These are phyloP conservation scores for Grigorovia yakushimaensis DNA, from an alignment of 805 yeast species.

Conservation along the genomic window DNA sequence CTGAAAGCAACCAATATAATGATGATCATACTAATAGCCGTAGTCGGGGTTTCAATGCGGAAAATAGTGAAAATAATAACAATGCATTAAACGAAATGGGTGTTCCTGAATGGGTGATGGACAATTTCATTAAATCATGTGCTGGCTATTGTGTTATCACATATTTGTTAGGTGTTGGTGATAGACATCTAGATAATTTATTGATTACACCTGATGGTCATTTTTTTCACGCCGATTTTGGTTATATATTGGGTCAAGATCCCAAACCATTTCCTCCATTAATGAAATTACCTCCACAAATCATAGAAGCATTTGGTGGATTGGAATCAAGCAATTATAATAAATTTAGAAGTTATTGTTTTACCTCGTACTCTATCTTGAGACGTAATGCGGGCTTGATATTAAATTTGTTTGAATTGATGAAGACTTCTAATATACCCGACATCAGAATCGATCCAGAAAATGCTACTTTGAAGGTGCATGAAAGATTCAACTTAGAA, in stretches of 20 bases:
- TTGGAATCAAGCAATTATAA: constrained; percentile 74
- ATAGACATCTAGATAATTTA: constrained; percentile 87
- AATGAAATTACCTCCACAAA: constrained; percentile 94
- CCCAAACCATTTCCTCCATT: constrained; percentile 98
- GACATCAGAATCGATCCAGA: constrained; percentile 77
- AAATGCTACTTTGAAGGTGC: constrained; percentile 81
- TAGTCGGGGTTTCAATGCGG: too few relatives aligned
- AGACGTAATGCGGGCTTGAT: constrained; percentile 85
- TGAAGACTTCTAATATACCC: constrained; percentile 90
- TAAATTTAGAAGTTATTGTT: constrained; percentile 84
- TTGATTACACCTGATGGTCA: constrained; percentile 73
- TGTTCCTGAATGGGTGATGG: constrained; percentile 57
- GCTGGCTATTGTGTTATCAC: constrained; percentile 98
- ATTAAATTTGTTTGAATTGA: constrained; percentile 80
- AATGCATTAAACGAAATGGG: constrained; percentile 30
- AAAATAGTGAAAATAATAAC: constrained; percentile 18
- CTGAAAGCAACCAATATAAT: constrained; percentile 12
- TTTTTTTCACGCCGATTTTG: constrained; percentile 97
- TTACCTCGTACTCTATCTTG: constrained; percentile 83
- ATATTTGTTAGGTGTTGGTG: constrained; percentile 91
- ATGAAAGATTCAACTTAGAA: constrained; percentile 87
- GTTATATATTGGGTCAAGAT: constrained; percentile 91
- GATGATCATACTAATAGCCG: too few relatives aligned
- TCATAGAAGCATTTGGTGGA: constrained; percentile 98
- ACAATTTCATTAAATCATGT: constrained; percentile 85